These are phyloP conservation scores for Wickerhamiella nectarea DNA, from an alignment of 805 yeast genomes.

Conservation along the genomic window DNA sequence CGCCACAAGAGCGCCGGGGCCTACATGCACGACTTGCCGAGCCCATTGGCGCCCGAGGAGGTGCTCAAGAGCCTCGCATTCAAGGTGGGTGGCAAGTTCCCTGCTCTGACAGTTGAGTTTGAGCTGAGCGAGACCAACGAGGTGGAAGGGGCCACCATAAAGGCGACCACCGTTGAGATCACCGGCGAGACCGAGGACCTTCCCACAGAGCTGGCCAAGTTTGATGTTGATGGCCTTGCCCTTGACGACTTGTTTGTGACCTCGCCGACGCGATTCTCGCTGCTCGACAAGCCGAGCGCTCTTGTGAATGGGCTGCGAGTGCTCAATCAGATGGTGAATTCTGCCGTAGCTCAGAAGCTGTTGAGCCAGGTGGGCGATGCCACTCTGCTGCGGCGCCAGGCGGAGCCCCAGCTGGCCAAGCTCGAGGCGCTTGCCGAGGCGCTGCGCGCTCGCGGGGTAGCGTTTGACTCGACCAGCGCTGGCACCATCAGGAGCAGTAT, in stretches of 20 bases:
- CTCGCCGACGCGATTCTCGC: constrained; percentile 11
- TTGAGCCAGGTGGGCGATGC: constrained; percentile 64
- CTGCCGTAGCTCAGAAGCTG: constrained; percentile 69
- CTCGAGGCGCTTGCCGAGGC: constrained; percentile 66
- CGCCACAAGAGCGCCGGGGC: constrained; percentile 85
- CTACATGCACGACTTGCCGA: constrained; percentile 58
- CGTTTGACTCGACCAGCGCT: constrained; percentile 61
- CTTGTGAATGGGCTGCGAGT: constrained; percentile 42
- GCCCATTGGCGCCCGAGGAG: constrained; percentile 37
- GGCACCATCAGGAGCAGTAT: constrained; percentile 61
- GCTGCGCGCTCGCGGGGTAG: constrained; percentile 38
- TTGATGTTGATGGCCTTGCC: neutral
- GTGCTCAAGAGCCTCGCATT: constrained; percentile 32
- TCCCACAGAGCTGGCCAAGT: neutral
- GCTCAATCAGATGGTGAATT: constrained; percentile 64
- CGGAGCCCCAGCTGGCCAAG: constrained; percentile 68
- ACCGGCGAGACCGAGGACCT: constrained; percentile 37
- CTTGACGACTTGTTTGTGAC: constrained; percentile 14
- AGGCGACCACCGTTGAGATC: constrained; percentile 58
- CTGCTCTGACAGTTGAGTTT: constrained; percentile 66
- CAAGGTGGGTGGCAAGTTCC: constrained; percentile 41
- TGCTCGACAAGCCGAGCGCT: constrained; percentile 19
- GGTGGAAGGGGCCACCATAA: constrained; percentile 63
- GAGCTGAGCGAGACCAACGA: constrained; percentile 65
- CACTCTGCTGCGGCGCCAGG: constrained; percentile 77